Percentiles rank a stretch among this genome's conserved stretches.
Evolutionary conservation across 257 asterid genomes (phyloP).

Genomic region (Solanum verrucosum): DNA sequence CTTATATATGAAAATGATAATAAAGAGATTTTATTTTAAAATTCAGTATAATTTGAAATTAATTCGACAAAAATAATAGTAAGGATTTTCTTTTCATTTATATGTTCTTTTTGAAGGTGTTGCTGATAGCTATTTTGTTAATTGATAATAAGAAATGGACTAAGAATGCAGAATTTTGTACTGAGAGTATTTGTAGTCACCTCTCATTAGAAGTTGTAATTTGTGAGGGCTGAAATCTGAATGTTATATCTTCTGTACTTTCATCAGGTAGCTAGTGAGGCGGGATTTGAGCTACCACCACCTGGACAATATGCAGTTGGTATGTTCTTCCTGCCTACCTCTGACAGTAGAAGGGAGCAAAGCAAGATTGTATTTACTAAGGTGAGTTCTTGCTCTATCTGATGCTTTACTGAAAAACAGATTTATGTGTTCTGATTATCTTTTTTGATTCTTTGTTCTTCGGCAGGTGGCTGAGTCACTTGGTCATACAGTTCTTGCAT

Average conservation of each 20-base stretch:
- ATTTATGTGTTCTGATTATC: not conserved
- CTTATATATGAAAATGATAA: not conserved
- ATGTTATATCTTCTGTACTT: not conserved
- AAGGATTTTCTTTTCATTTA: not conserved
- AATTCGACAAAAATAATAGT: not conserved
- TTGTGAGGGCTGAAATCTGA: not conserved
- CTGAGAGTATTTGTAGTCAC: not conserved
- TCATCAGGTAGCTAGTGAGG: constrained; percentile 58
- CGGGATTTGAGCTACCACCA: constrained; percentile 84
- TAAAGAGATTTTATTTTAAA: not conserved
- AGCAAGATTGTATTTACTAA: constrained; percentile 81
- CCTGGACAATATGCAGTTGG: constrained; percentile 93
- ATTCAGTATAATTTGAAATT: not conserved
- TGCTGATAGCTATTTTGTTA: not conserved
- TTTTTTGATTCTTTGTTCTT: not conserved
- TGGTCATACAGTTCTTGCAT: constrained; percentile 93
- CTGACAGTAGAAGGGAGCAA: constrained; percentile 79
- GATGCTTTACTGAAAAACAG: not conserved
- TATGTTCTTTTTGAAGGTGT: not conserved
- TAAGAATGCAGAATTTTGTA: not conserved
- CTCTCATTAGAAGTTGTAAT: not conserved
- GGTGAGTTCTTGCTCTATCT: constrained; percentile 26
- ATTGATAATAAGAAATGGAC: not conserved
- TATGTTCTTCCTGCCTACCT: constrained; percentile 96
- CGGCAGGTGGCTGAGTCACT: constrained; percentile 94